Evolutionary conservation across 495 filamentous ascomycete genomes (phyloP).

Genomic region (Penicillium nucicola): DNA sequence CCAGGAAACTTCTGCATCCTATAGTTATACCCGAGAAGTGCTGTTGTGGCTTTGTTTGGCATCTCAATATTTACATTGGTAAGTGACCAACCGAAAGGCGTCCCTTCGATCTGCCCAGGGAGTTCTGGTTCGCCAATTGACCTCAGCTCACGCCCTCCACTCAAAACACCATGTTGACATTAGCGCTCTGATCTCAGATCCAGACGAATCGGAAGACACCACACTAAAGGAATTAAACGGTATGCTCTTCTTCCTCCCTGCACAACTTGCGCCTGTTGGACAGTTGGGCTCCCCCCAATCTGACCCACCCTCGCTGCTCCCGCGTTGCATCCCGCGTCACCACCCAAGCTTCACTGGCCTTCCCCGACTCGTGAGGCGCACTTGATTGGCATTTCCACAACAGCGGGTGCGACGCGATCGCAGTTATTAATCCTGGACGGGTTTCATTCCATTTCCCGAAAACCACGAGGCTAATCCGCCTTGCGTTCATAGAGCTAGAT

Average conservation of each 20-base stretch:
- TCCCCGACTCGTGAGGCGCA: conserved; percentile 21
- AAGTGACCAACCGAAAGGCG: conserved; percentile 19
- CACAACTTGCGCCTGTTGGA: conserved; percentile 30
- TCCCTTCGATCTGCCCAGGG: conserved; percentile 23
- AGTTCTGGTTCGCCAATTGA: conserved; percentile 49
- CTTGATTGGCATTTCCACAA: conserved; percentile 31
- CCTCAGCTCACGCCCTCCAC: conserved; percentile 13
- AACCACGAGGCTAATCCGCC: conserved; percentile 23
- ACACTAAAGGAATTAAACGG: background rate
- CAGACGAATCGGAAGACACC: conserved; percentile 30
- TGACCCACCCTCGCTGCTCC: conserved; percentile 38
- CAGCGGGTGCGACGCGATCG: conserved; percentile 21
- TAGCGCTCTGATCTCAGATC: conserved; percentile 23
- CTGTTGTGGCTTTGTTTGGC: conserved; percentile 6
- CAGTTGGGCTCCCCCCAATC: conserved; percentile 23
- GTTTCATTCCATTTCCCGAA: conserved; percentile 8
- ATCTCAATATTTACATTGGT: conserved; percentile 14
- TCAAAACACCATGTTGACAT: conserved; percentile 5
- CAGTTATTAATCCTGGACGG: conserved; percentile 7
- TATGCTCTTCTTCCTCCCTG: conserved; percentile 13
- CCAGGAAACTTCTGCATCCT: background rate
- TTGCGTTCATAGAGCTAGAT: conserved; percentile 30
- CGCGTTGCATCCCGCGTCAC: conserved; percentile 33
- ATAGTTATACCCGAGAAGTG: background rate
- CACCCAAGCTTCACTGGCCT: conserved; percentile 11